Evolutionary conservation across 1,284 basidiomycete species (phyloP).

Genomic region (Malassezia equina): DNA sequence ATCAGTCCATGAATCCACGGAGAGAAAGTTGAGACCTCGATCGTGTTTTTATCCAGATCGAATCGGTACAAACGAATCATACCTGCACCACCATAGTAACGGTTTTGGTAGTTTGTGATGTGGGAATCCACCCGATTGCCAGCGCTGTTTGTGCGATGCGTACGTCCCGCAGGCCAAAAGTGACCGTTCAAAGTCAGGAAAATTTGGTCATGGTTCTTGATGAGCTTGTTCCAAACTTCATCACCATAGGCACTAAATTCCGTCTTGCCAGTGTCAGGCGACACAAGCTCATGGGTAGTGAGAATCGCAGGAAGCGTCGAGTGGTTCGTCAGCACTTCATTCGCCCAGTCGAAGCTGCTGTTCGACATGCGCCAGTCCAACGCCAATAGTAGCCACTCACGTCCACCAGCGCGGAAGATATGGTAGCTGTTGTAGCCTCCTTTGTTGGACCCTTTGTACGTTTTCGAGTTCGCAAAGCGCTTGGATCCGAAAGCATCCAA

Average conservation of each 20-base stretch:
- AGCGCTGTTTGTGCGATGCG: neutral
- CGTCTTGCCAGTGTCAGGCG: neutral
- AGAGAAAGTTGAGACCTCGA: conserved; percentile 1
- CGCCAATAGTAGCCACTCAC: conserved; percentile 1
- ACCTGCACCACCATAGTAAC: conserved; percentile 7
- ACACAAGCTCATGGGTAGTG: conserved; percentile 3
- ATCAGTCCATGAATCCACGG: neutral
- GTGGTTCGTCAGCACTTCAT: neutral
- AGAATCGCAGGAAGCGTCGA: neutral
- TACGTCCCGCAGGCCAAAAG: conserved; percentile 7
- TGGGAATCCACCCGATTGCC: conserved; percentile 1
- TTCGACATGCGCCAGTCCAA: conserved; percentile 8
- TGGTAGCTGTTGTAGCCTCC: conserved; percentile 6
- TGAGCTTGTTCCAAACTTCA: conserved; percentile 1
- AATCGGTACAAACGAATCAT: conserved; percentile 7
- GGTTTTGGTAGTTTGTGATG: conserved; percentile 8
- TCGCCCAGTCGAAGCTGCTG: conserved; percentile 2
- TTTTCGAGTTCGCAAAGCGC: neutral
- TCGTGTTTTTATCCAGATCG: conserved; percentile 1
- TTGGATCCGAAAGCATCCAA: neutral
- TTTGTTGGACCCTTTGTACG: neutral
- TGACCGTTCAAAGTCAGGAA: conserved; percentile 7
- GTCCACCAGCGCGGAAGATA: conserved; percentile 1
- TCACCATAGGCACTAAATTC: conserved; percentile 3
- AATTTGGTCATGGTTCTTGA: neutral